phyloP scores from a whole-genome alignment of 192 early-diverging fungal species.

The Jimgerdemannia lactiflua region DNA sequence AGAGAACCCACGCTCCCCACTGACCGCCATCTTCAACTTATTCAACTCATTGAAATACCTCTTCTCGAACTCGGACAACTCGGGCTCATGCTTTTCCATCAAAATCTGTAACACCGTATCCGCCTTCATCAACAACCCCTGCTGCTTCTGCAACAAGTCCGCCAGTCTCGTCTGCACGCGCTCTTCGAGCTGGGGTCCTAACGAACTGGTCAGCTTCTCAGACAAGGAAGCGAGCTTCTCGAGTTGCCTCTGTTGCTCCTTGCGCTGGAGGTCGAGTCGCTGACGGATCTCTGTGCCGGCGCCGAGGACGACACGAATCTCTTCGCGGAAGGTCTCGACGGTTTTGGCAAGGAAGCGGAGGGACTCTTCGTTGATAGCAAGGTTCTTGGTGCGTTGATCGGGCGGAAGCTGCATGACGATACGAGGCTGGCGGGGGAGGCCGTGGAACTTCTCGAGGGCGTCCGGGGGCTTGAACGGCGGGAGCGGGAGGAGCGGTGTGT shows the following conservation, averaged over 20 bases:
- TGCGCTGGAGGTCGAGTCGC: no score
- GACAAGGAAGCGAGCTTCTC: neutral
- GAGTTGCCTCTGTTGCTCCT: constrained; percentile 24
- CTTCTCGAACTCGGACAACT: no score
- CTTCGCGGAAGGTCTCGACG: constrained; percentile 29
- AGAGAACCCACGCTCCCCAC: no score
- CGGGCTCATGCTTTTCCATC: no score
- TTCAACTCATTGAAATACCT: no score
- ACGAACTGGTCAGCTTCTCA: neutral
- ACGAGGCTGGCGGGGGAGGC: constrained; percentile 32
- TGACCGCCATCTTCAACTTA: no score
- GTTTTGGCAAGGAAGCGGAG: constrained; percentile 34
- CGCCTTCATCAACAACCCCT: no score
- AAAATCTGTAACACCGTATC: no score
- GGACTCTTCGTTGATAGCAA: constrained; percentile 43
- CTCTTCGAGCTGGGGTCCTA: no score
- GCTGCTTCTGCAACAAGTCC: neutral
- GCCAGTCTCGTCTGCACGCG: neutral
- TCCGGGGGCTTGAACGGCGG: constrained; percentile 36
- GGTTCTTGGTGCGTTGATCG: constrained; percentile 34
- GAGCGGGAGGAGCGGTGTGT: constrained; percentile 21
- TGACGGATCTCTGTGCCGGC: constrained; percentile 14
- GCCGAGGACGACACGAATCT: constrained; percentile 32
- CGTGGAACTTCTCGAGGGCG: constrained; percentile 20
- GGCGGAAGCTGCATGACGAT: constrained; percentile 33